A percentile compares a stretch with the other conserved stretches of the same genome.
Conservation (phyloP, 805 yeast genomes). For the Ogataea paraovalis region DNA sequence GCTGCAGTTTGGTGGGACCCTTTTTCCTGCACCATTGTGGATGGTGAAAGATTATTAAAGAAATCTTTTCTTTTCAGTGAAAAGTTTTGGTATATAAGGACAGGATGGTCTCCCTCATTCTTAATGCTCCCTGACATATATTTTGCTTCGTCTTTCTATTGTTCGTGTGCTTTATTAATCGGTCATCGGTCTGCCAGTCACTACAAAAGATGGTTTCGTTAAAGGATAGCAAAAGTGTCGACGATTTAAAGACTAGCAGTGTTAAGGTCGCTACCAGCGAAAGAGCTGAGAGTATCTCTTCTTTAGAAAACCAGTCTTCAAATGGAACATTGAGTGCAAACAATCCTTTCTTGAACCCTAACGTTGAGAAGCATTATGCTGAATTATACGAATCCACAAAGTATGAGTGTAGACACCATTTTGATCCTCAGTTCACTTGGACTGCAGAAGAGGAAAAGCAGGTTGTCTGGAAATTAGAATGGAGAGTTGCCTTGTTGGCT, state of each 20-base stretch:
- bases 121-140: too few species aligned
- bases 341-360: constrained; percentile 43
- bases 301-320: neutral
- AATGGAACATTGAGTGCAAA: neutral
- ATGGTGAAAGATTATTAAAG: too few species aligned
- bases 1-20: too few species aligned
- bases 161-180: too few species aligned
- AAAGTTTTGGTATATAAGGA: neutral
- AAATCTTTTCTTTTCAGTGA: neutral
- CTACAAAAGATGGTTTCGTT: neutral
- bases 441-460: constrained; percentile 45
- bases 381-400: constrained; percentile 42
- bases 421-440: constrained; percentile 61
- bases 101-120: too few species aligned
- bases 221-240: neutral
- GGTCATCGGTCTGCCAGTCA: neutral
- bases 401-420: constrained; percentile 51
- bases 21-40: too few species aligned
- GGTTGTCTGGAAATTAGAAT: constrained; percentile 49
- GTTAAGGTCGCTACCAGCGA: neutral
- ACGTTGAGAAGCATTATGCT: constrained; percentile 42
- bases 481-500: constrained; percentile 53
- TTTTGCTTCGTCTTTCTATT: too few species aligned
- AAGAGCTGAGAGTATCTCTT: neutral
- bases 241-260: neutral